A percentile compares a stretch with the other conserved stretches of the same genome.
Evolutionary conservation across 2,329 filamentous ascomycete species (phyloP).

Genomic region (Xylaria sp.): DNA sequence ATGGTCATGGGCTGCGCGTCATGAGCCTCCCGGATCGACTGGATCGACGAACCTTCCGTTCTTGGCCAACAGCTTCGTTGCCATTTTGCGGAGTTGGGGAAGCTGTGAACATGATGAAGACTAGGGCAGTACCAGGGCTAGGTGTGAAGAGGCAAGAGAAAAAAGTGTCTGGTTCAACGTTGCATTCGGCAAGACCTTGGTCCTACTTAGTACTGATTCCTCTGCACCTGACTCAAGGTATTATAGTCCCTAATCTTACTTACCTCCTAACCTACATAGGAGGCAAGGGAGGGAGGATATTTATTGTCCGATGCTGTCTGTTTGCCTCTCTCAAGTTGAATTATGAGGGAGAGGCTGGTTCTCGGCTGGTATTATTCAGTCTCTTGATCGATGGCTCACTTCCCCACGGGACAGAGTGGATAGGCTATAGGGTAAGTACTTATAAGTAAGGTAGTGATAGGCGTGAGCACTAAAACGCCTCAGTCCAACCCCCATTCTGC

Average conservation of each 20-base stretch:
- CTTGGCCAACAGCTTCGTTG: constrained; percentile 38
- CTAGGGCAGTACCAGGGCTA: neutral
- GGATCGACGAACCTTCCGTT: constrained; percentile 46
- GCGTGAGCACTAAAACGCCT: neutral
- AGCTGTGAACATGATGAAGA: constrained; percentile 9
- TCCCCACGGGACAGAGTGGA: constrained; percentile 4
- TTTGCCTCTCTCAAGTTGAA: neutral
- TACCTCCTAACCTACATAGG: no score
- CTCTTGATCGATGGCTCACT: constrained; percentile 4
- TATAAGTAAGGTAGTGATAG: neutral
- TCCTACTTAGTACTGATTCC: neutral
- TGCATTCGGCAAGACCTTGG: constrained; percentile 37
- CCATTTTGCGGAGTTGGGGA: constrained; percentile 34
- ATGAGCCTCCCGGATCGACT: constrained; percentile 32
- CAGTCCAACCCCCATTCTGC: constrained; percentile 17
- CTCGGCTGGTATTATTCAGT: neutral
- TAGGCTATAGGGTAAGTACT: neutral
- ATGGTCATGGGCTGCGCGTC: constrained; percentile 25
- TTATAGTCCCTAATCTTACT: no score
- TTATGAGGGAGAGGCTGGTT: neutral
- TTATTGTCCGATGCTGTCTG: no score
- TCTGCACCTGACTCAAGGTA: neutral
- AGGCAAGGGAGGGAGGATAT: no score
- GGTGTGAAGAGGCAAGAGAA: constrained; percentile 21
- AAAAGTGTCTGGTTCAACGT: constrained; percentile 34